These are phyloP conservation scores for Pseudogymnoascus sp. DNA, from an alignment of 2,329 filamentous ascomycete genomes.

Conservation along the genomic window DNA sequence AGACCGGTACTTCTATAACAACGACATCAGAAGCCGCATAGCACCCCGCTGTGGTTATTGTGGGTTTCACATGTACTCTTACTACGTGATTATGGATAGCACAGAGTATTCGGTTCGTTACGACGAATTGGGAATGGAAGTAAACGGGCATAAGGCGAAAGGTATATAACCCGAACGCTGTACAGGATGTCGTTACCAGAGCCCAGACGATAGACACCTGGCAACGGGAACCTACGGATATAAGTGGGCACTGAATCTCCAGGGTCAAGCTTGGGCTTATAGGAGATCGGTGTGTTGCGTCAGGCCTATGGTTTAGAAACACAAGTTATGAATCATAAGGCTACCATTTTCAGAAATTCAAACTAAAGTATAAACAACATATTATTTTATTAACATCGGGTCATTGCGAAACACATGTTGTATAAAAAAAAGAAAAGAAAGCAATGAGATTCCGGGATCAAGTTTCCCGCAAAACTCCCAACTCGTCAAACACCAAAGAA, in stretches of 20 bases:
- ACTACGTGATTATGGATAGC: background rate
- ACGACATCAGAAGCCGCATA: background rate
- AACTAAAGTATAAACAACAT: conserved; percentile 4
- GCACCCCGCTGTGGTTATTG: background rate
- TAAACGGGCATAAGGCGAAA: background rate
- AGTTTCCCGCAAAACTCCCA: conserved; percentile 8
- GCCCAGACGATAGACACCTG: background rate
- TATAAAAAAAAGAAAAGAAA: conserved; percentile 5
- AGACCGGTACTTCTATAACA: background rate
- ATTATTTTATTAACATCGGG: conserved; percentile 10
- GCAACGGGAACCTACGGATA: background rate
- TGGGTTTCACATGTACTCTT: background rate
- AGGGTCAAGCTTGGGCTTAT: background rate
- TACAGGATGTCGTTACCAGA: background rate
- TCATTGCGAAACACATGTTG: conserved; percentile 7
- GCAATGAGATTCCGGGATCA: conserved; percentile 4
- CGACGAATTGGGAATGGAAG: background rate
- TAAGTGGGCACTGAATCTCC: background rate
- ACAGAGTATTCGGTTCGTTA: background rate
- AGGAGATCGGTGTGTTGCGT: background rate
- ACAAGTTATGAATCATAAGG: background rate
- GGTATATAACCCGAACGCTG: background rate
- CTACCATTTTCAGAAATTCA: background rate
- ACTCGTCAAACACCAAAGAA: conserved; percentile 10
- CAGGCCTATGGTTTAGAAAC: background rate